Percentiles rank a stretch among this genome's conserved stretches.
Evolutionary conservation across 257 asterid species (phyloP).

Genomic region (Solanum chiquidenum): DNA sequence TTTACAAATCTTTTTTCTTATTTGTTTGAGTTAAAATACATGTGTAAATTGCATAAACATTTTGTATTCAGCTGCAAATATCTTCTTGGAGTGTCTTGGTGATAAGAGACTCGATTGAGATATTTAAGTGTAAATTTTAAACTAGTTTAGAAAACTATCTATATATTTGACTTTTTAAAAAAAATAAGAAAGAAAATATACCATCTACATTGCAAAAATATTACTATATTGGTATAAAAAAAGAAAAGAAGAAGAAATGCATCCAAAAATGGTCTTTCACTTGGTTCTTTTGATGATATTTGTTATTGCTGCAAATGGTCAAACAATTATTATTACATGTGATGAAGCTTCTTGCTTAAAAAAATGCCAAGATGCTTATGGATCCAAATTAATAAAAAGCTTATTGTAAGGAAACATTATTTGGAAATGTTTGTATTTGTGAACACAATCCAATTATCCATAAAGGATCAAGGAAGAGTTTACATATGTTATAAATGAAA

Average conservation of each 20-base stretch:
- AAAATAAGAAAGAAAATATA: no score
- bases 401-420: not conserved
- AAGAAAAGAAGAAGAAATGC: not conserved
- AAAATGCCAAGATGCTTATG: not conserved
- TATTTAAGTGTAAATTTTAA: no score
- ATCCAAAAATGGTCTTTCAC: not conserved
- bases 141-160: no score
- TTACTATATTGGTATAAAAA: not conserved
- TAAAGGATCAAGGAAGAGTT: not conserved
- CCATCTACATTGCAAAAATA: not conserved
- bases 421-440: not conserved
- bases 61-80: no score
- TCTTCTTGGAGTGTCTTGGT: no score
- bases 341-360: not conserved
- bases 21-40: no score
- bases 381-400: not conserved
- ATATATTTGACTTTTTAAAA: fast-evolving
- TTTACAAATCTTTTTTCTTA: no score
- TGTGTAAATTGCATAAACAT: no score
- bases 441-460: not conserved
- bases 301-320: not conserved
- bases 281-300: not conserved
- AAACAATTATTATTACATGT: not conserved
- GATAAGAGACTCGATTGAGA: no score
- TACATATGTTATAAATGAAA: not conserved